A percentile compares a stretch with the other conserved stretches of the same genome.
phyloP scores from a whole-genome alignment of 225 moss, liverwort and hornwort genomes.

The Sphagnum contortum region DNA sequence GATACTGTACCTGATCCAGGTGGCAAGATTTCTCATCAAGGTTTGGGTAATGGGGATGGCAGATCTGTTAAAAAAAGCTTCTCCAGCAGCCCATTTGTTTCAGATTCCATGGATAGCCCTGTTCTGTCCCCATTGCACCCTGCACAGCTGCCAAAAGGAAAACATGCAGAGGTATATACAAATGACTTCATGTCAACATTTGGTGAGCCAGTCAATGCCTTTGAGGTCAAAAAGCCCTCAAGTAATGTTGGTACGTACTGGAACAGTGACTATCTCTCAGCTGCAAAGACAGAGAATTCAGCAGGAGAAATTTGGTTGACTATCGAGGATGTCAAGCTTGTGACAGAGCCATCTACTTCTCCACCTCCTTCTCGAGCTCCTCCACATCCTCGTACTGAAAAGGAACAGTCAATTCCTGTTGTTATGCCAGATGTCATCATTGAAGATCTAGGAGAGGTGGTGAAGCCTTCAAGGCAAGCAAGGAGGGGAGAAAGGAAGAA shows the following conservation, averaged over 20 bases:
- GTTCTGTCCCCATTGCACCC: conserved; percentile 38
- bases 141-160: conserved; percentile 5
- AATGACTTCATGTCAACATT: conserved; percentile 26
- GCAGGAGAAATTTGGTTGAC: conserved; percentile 64
- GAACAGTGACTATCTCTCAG: too few species aligned
- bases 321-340: conserved; percentile 67
- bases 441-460: conserved; percentile 10
- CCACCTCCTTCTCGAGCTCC: conserved; percentile 84
- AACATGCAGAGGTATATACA: conserved; percentile 8
- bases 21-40: conserved; percentile 24
- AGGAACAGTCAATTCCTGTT: conserved; percentile 8
- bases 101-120: conserved; percentile 37
- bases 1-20: conserved; percentile 19
- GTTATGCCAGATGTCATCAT: too few species aligned
- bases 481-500: conserved; percentile 47
- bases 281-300: not conserved
- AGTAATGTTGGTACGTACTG: conserved; percentile 7
- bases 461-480: conserved; percentile 32
- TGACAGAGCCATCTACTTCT: conserved; percentile 44
- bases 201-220: conserved; percentile 29
- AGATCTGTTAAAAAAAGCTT: conserved; percentile 18
- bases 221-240: conserved; percentile 11
- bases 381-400: conserved; percentile 43
- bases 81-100: conserved; percentile 27
- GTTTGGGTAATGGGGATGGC: conserved; percentile 21